Evolutionary conservation across 331 rosid genomes (phyloP).

Genomic region (Dryas integrifolia): DNA sequence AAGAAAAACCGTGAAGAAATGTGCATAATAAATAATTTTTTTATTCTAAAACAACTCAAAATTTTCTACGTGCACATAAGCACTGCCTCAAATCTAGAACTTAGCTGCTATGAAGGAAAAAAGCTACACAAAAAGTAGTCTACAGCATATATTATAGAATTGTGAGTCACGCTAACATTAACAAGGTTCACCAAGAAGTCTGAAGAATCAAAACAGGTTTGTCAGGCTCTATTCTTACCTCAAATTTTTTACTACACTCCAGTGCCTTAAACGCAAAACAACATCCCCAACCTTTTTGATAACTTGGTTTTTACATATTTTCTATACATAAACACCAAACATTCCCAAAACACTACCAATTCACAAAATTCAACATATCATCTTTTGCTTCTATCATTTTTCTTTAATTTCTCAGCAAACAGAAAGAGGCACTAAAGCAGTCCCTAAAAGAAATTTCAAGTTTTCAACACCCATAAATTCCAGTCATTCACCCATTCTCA

Average conservation of each 20-base stretch:
- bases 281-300: background rate
- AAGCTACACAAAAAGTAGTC: background rate
- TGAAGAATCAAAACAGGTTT: no score
- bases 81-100: background rate
- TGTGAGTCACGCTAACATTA: background rate
- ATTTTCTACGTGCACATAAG: background rate
- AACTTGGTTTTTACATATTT: background rate
- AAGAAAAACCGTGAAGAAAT: background rate
- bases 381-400: background rate
- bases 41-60: background rate
- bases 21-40: background rate
- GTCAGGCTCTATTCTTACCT: background rate
- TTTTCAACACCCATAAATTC: background rate
- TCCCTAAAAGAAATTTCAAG: background rate
- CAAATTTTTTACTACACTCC: background rate
- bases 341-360: constrained; percentile 5
- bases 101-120: background rate
- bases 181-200: background rate
- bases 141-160: background rate
- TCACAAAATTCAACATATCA: constrained; percentile 12
- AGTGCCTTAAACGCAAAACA: background rate
- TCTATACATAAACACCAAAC: background rate
- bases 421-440: background rate
- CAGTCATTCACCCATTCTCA: background rate
- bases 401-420: background rate